These are phyloP conservation scores for Cryptococcus hybrid DNA, from an alignment of 1,284 basidiomycete genomes.

Conservation along the genomic window DNA sequence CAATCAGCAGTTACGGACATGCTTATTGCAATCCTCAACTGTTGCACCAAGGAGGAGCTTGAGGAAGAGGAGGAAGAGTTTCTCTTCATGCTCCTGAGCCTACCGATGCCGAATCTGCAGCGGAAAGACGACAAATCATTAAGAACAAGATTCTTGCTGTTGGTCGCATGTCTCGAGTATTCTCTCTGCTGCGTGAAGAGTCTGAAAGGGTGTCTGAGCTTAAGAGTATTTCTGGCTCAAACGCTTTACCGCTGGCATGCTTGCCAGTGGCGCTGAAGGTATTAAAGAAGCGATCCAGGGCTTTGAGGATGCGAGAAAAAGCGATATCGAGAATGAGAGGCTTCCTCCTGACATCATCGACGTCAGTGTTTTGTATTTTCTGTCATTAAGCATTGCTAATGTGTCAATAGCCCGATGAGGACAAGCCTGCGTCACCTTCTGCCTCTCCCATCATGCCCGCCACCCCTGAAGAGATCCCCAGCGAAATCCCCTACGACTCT, in stretches of 20 bases:
- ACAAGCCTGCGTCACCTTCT: slow-evolving; percentile 54
- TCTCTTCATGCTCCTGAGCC: slow-evolving; percentile 39
- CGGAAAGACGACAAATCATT: slow-evolving; percentile 78
- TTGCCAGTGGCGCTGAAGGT: slow-evolving; percentile 88
- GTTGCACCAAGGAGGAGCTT: slow-evolving; percentile 90
- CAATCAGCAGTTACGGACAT: slow-evolving; percentile 77
- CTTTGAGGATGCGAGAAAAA: slow-evolving; percentile 97
- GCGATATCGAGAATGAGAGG: slow-evolving; percentile 98
- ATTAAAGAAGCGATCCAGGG: slow-evolving; percentile 93
- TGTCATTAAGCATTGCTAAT: background rate
- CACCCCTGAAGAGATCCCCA: slow-evolving; percentile 28
- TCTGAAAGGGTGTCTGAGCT: slow-evolving; percentile 96
- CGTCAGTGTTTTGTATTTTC: slow-evolving; percentile 21
- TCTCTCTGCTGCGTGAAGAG: slow-evolving; percentile 95
- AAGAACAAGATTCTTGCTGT: slow-evolving; percentile 99
- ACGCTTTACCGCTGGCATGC: slow-evolving; percentile 75
- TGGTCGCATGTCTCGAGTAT: slow-evolving; percentile 93
- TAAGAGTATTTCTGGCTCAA: slow-evolving; percentile 80
- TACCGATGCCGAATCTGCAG: slow-evolving; percentile 51
- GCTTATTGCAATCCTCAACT: slow-evolving; percentile 90
- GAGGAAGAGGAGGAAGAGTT: slow-evolving; percentile 76
- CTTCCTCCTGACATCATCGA: slow-evolving; percentile 94
- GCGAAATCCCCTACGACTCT: slow-evolving; percentile 7
- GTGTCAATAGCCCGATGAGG: slow-evolving; percentile 42
- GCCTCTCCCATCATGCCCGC: slow-evolving; percentile 24